Conservation (phyloP, 352 stramenopile genomes). For the Phytophthora colocasiae region DNA sequence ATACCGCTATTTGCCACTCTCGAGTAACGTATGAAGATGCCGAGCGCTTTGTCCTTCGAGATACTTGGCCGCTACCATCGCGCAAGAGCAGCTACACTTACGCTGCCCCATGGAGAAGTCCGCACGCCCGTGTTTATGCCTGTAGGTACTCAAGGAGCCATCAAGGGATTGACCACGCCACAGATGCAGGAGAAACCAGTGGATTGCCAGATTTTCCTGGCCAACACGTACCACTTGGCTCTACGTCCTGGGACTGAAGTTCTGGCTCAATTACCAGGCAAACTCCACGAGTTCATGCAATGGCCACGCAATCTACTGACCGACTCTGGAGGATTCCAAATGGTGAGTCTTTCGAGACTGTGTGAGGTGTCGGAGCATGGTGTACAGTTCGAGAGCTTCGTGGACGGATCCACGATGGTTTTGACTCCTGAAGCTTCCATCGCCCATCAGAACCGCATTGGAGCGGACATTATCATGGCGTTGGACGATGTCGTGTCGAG, state of each 20-base stretch:
- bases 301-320: constrained; percentile 96
- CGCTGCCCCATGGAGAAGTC: constrained; percentile 87
- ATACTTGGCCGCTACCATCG: constrained; percentile 56
- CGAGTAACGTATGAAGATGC: constrained; percentile 43
- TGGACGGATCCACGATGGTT: constrained; percentile 91
- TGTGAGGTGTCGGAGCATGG: constrained; percentile 92
- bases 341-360: constrained; percentile 96
- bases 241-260: constrained; percentile 93
- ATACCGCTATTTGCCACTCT: constrained; percentile 1
- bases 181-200: constrained; percentile 79
- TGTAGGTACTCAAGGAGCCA: constrained; percentile 96
- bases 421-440: constrained; percentile 94
- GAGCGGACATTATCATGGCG: constrained; percentile 98
- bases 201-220: constrained; percentile 93
- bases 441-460: constrained; percentile 96
- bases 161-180: constrained; percentile 93
- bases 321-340: constrained; percentile 98
- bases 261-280: constrained; percentile 76
- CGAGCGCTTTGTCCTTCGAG: constrained; percentile 55
- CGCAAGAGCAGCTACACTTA: constrained; percentile 77
- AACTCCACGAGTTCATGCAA: constrained; percentile 97
- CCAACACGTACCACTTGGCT: constrained; percentile 98
- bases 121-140: constrained; percentile 97
- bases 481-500: constrained; percentile 97
- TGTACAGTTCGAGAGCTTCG: constrained; percentile 87